Percentiles rank a stretch among this genome's conserved stretches.
These are phyloP conservation scores for Abortiporus biennis DNA, from an alignment of 1,284 basidiomycete genomes.

Conservation along the genomic window DNA sequence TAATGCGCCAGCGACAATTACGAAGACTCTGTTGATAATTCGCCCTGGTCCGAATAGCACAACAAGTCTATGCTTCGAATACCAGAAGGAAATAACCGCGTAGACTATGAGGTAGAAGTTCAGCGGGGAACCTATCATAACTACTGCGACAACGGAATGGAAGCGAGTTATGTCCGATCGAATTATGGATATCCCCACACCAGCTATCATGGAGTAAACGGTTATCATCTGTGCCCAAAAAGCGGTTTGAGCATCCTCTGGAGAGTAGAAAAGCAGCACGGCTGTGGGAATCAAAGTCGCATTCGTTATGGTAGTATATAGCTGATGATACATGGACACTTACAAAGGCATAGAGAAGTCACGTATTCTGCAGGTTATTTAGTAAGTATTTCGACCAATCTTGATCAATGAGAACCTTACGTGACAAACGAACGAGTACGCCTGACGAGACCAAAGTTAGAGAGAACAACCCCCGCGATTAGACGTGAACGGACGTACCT, in stretches of 20 bases:
- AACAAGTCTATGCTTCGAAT: constrained; percentile 5
- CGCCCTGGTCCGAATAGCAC: constrained; percentile 2
- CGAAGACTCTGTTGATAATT: background rate
- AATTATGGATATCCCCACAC: constrained; percentile 7
- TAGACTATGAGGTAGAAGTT: constrained; percentile 5
- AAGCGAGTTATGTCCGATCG: constrained; percentile 8
- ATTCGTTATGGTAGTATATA: background rate
- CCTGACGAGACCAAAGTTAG: background rate
- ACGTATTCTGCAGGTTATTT: background rate
- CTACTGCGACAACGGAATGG: constrained; percentile 5
- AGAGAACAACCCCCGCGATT: background rate
- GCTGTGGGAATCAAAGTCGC: constrained; percentile 2
- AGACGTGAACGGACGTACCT: constrained; percentile 1
- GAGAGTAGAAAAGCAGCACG: constrained; percentile 14
- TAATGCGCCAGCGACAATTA: background rate
- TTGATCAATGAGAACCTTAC: background rate
- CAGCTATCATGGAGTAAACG: constrained; percentile 5
- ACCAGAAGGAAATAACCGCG: constrained; percentile 5
- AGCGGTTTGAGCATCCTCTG: background rate
- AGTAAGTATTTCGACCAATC: background rate
- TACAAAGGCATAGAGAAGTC: constrained; percentile 5
- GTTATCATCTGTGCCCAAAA: constrained; percentile 6
- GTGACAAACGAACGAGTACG: background rate
- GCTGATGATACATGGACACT: background rate
- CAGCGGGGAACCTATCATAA: constrained; percentile 7